phyloP scores from a whole-genome alignment of 2,329 filamentous ascomycete genomes.

The Colletotrichum lentis region DNA sequence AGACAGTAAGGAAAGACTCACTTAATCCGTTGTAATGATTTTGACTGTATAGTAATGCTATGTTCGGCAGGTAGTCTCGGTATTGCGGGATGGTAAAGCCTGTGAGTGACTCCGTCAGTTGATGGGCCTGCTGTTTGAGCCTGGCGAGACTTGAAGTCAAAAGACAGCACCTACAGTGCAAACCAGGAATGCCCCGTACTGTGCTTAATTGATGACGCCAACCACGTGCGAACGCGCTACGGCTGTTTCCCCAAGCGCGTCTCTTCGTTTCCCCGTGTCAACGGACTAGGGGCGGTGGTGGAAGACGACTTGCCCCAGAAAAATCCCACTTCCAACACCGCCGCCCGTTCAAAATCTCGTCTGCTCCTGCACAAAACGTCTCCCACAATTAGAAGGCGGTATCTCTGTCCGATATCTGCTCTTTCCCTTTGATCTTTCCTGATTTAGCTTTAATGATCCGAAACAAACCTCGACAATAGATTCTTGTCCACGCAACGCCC shows the following conservation, averaged over 20 bases:
- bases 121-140: constrained; percentile 15
- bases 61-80: neutral
- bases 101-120: neutral
- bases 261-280: constrained; percentile 29
- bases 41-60: neutral
- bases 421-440: constrained; percentile 1
- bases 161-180: constrained; percentile 25
- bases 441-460: neutral
- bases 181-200: neutral
- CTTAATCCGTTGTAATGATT: neutral
- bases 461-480: neutral
- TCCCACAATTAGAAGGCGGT: constrained; percentile 10
- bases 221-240: constrained; percentile 36
- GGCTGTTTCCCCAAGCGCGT: constrained; percentile 31
- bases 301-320: constrained; percentile 32
- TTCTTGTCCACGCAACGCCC: neutral
- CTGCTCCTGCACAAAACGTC: constrained; percentile 19
- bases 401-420: constrained; percentile 14
- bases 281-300: constrained; percentile 21
- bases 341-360: constrained; percentile 32
- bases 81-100: constrained; percentile 3
- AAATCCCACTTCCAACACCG: constrained; percentile 29
- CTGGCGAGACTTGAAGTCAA: constrained; percentile 24
- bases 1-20: neutral
- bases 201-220: constrained; percentile 37